phyloP scores from a whole-genome alignment of 1,284 basidiomycete genomes.

The Ganoderma boninense region DNA sequence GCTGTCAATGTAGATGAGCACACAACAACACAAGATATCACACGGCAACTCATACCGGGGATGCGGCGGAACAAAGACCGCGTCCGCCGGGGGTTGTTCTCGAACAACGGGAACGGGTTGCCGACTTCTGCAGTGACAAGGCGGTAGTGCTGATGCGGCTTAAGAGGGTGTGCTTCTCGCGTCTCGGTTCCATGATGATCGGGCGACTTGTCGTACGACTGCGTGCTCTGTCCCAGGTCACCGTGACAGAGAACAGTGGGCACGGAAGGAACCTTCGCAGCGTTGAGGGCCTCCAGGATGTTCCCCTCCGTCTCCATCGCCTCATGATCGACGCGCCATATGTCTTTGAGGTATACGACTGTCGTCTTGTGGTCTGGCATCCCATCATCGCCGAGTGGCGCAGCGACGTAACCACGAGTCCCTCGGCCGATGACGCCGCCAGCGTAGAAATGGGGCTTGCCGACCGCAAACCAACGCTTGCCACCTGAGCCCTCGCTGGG shows the following conservation, averaged over 20 bases:
- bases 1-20: neutral
- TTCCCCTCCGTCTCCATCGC: conserved; percentile 17
- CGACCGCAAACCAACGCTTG: conserved; percentile 8
- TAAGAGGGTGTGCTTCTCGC: conserved; percentile 11
- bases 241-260: conserved; percentile 24
- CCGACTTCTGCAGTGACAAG: conserved; percentile 24
- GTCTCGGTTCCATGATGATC: neutral
- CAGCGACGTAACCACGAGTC: conserved; percentile 27
- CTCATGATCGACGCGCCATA: conserved; percentile 19
- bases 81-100: neutral
- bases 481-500: neutral
- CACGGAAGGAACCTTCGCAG: conserved; percentile 26
- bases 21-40: too few species aligned
- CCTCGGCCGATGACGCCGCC: conserved; percentile 14
- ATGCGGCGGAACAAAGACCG: conserved; percentile 2
- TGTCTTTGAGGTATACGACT: conserved; percentile 23
- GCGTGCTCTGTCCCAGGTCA: conserved; percentile 20
- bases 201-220: neutral
- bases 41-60: neutral
- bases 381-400: neutral
- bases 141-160: conserved; percentile 24
- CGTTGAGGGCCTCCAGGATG: conserved; percentile 24
- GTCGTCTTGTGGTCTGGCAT: neutral
- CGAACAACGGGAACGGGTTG: conserved; percentile 15
- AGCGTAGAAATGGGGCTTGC: conserved; percentile 18